These are phyloP conservation scores for Cynanchum wilfordii DNA, from an alignment of 257 asterid genomes.

Conservation along the genomic window DNA sequence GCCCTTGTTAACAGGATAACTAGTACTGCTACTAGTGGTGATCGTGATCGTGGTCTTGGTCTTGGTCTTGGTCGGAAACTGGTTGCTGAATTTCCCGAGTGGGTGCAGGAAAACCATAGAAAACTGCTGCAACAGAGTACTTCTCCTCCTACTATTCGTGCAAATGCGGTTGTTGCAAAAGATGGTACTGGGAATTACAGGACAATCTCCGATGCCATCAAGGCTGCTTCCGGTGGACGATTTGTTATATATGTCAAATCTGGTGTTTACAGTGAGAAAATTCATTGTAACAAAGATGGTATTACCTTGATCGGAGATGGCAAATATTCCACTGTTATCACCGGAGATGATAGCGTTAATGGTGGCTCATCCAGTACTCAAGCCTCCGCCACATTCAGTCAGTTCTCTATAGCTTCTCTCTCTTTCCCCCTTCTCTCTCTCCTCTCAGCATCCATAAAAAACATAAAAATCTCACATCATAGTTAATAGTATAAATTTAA, in stretches of 20 bases:
- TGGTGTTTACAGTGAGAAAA: constrained; percentile 61
- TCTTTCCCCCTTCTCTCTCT: too few relatives aligned
- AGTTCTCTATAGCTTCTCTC: constrained; percentile 14
- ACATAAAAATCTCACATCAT: background rate
- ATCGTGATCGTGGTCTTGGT: constrained; percentile 17
- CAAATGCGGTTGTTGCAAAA: constrained; percentile 64
- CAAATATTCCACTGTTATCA: constrained; percentile 52
- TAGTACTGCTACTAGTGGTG: background rate
- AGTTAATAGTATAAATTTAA: too few relatives aligned
- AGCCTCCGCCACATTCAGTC: constrained; percentile 65
- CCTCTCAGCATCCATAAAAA: too few relatives aligned
- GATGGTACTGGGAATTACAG: constrained; percentile 60
- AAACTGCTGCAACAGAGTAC: constrained; percentile 36
- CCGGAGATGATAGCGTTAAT: constrained; percentile 39
- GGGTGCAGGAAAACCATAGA: constrained; percentile 46
- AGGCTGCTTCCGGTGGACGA: constrained; percentile 50
- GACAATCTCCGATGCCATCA: constrained; percentile 55
- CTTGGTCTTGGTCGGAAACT: too few relatives aligned
- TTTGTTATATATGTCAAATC: constrained; percentile 70
- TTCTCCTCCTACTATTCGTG: constrained; percentile 24
- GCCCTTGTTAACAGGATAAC: constrained; percentile 55
- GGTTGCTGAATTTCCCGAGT: constrained; percentile 31
- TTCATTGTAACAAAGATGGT: constrained; percentile 52
- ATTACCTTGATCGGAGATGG: constrained; percentile 78
- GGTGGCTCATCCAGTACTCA: constrained; percentile 50